Base-by-base conservation (phyloP, 2,329 filamentous ascomycete species). In the Chaetomium globosum region DNA sequence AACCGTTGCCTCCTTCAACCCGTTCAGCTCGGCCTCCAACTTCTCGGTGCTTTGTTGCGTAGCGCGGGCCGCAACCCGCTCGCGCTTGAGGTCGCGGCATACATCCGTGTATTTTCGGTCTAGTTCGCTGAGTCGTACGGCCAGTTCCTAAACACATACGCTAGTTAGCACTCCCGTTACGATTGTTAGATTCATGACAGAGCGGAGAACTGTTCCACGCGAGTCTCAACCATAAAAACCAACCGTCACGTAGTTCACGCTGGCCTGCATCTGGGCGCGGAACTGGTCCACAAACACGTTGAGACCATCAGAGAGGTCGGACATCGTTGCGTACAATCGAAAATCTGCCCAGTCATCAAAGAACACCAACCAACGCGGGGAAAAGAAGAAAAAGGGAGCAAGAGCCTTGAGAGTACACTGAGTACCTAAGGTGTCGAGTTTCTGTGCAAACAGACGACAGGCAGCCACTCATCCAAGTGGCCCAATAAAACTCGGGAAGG, bases 41-140 rank as follows among this genome's bases (percentile, higher is more conserved):
- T 19, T 33, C 36, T 66, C 67, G n/a, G 54, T 52, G 9, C 26
- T 31, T 55, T 66, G 54, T 33, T 68, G 65, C 0, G 63, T 43
- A 43, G 28, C 48, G 8, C 63, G 63, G 8, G 60, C 61, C 8
- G 65, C 65, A 5, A 65, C 33, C 8, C 65, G 63, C 36, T 67
- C 65, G 19, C 63, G 63, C 28, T 69, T 63, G 39, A 69, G 67
- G 26, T 69, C 65, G 10, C 33, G 59, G 43, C 65, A 48, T 2
- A 39, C 36, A 30, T 69, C 65, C 5, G 39, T 30, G 39, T 67
- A 59, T 26, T 56, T 28, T 36, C 43, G 33, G 19, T 33, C 53
- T 6, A 68, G 52, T 13, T 46, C 28, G 1, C 19, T 19, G 16
- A 68, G 48, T 31, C 57, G 46, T 1, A 39, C 31, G 12, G 28